Evolutionary conservation across 208 protist species (phyloP).

Genomic region (Polymyxa betae): DNA sequence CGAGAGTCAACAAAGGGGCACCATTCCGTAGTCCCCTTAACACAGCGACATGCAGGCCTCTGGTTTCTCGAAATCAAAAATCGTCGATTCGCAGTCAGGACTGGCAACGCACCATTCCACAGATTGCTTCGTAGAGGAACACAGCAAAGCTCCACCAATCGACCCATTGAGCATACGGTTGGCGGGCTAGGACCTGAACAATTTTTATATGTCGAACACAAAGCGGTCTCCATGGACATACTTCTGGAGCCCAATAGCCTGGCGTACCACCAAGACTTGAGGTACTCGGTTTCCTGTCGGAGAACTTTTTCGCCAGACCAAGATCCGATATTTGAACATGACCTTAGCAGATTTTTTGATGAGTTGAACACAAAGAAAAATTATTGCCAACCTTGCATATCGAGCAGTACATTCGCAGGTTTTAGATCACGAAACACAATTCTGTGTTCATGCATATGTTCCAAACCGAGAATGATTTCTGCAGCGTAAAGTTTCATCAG

Average conservation of each 20-base stretch:
- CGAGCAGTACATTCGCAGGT: constrained; percentile 74
- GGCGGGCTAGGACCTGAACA: not conserved
- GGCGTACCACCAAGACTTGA: not conserved
- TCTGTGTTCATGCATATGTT: constrained; percentile 67
- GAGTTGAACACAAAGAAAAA: too few relatives aligned
- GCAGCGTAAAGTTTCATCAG: constrained; percentile 58
- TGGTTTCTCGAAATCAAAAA: too few relatives aligned
- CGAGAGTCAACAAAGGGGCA: not conserved
- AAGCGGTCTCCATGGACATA: too few relatives aligned
- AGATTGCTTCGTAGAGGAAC: not conserved
- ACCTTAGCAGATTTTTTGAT: too few relatives aligned
- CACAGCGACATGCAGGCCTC: not conserved
- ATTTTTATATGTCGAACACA: too few relatives aligned
- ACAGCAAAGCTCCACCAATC: not conserved
- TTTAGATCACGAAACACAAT: constrained; percentile 76
- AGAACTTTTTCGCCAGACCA: constrained; percentile 8
- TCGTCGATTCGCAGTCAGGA: too few relatives aligned
- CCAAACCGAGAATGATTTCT: constrained; percentile 69
- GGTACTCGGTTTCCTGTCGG: not conserved
- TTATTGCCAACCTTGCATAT: too few relatives aligned
- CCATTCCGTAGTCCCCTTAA: not conserved
- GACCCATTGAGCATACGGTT: constrained; percentile 7
- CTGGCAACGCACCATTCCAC: too few relatives aligned
- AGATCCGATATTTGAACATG: not conserved
- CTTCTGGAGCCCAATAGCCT: not conserved